phyloP scores from a whole-genome alignment of 169 alveolate species.

The Plasmodium berghei region DNA sequence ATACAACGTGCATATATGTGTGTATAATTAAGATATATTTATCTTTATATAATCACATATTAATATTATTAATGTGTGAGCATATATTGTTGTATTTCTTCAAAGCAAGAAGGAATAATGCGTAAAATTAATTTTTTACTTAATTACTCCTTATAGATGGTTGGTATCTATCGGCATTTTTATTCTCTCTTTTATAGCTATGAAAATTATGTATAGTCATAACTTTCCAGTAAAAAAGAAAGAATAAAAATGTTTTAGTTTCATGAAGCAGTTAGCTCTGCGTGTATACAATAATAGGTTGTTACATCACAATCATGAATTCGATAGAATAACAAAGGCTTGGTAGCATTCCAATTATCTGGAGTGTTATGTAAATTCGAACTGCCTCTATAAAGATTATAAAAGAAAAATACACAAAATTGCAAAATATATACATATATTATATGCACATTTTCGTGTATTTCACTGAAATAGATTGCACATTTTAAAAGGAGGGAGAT shows the following conservation, averaged over 20 bases:
- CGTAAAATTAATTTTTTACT: background rate
- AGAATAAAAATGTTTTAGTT: slow-evolving; percentile 15
- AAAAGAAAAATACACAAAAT: background rate
- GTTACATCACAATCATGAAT: slow-evolving; percentile 65
- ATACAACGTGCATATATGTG: background rate
- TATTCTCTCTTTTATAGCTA: background rate
- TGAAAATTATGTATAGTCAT: background rate
- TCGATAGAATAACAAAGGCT: slow-evolving; percentile 36
- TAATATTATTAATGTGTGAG: background rate
- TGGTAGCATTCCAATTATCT: slow-evolving; percentile 1
- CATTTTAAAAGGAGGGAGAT: slow-evolving; percentile 10
- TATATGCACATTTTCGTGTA: background rate
- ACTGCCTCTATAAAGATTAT: slow-evolving; percentile 36
- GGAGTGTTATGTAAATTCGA: slow-evolving; percentile 45
- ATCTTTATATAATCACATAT: background rate
- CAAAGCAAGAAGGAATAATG: slow-evolving; percentile 51
- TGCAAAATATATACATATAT: too few species aligned
- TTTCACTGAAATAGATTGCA: background rate
- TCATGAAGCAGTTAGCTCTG: slow-evolving; percentile 74
- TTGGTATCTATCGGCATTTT: slow-evolving; percentile 66
- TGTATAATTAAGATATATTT: background rate
- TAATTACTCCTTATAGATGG: slow-evolving; percentile 22
- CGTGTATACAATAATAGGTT: slow-evolving; percentile 75
- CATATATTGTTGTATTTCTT: background rate
- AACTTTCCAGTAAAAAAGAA: background rate